Evolutionary conservation across 2,329 filamentous ascomycete genomes (phyloP).

Genomic region (Pseudophaeomoniella oleicola): DNA sequence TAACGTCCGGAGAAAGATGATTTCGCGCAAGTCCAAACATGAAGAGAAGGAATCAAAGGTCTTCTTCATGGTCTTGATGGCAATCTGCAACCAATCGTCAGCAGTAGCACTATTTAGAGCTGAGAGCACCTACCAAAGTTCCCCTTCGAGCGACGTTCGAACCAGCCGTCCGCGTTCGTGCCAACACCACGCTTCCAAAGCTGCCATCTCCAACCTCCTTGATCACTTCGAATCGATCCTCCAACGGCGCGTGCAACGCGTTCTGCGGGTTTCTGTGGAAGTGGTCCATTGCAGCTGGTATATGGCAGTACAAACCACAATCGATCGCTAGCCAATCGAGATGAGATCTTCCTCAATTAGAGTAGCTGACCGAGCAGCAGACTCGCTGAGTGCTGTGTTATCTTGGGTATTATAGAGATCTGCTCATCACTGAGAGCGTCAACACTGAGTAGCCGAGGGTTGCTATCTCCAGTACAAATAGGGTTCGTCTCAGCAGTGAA

Average conservation of each 20-base stretch:
- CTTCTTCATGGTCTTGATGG: constrained; percentile 99
- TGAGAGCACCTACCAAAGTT: constrained; percentile 58
- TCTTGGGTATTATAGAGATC: no score
- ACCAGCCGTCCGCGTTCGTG: constrained; percentile 80
- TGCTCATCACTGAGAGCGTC: no score
- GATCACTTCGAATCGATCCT: constrained; percentile 90
- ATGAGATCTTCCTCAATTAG: no score
- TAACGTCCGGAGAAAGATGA: constrained; percentile 85
- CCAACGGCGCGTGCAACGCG: constrained; percentile 40
- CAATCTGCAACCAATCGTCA: constrained; percentile 47
- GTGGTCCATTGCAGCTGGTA: neutral
- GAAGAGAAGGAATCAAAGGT: constrained; percentile 84
- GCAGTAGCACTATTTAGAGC: constrained; percentile 3
- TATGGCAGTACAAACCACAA: no score
- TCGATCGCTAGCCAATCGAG: no score
- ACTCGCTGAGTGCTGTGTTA: no score
- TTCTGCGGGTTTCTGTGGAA: neutral
- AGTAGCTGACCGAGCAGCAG: no score
- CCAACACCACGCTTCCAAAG: constrained; percentile 89
- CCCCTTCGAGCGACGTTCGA: constrained; percentile 77
- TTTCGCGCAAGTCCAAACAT: constrained; percentile 86
- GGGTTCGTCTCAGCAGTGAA: no score
- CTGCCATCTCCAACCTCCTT: constrained; percentile 99
- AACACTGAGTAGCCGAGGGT: no score
- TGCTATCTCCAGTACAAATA: no score